Percentiles rank a stretch among this genome's conserved stretches.
Conservation (phyloP, 176 grass and related monocot genomes). For the Oryza longistaminata region DNA sequence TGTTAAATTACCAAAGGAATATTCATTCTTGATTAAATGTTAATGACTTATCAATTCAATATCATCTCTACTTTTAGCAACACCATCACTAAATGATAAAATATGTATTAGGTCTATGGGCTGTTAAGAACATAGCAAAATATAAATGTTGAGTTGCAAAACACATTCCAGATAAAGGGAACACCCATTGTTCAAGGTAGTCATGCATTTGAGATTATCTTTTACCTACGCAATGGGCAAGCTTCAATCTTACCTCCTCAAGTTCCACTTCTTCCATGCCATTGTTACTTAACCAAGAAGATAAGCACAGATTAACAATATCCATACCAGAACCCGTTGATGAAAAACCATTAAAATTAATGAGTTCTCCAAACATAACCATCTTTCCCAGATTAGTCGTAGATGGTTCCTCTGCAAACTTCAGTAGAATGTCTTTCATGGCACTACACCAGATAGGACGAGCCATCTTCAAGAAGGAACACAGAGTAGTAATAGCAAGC, state of each 20-base stretch:
- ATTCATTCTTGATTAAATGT: background rate
- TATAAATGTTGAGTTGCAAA: background rate
- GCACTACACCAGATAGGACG: conserved; percentile 77
- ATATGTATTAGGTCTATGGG: conserved; percentile 17
- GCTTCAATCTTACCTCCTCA: conserved; percentile 62
- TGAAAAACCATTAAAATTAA: conserved; percentile 30
- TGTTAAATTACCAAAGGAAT: conserved; percentile 10
- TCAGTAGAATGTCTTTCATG: conserved; percentile 69
- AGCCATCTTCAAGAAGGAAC: conserved; percentile 73
- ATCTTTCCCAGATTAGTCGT: conserved; percentile 63
- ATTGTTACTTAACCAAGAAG: conserved; percentile 70
- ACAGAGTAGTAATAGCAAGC: conserved; percentile 64
- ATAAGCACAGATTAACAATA: conserved; percentile 63
- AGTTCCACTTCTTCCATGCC: conserved; percentile 64
- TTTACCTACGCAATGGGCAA: conserved; percentile 40
- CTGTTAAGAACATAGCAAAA: conserved; percentile 1
- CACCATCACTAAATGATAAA: conserved; percentile 8
- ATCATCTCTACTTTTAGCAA: conserved; percentile 26
- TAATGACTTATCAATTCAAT: background rate
- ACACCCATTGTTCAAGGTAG: conserved; percentile 33
- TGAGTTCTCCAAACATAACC: conserved; percentile 58
- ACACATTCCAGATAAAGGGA: conserved; percentile 29
- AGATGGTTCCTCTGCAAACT: conserved; percentile 68
- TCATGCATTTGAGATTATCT: conserved; percentile 33
- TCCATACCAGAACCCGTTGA: conserved; percentile 39